These are phyloP conservation scores for Eucalyptus marginata DNA, from an alignment of 345 rosid genomes.

Conservation along the genomic window DNA sequence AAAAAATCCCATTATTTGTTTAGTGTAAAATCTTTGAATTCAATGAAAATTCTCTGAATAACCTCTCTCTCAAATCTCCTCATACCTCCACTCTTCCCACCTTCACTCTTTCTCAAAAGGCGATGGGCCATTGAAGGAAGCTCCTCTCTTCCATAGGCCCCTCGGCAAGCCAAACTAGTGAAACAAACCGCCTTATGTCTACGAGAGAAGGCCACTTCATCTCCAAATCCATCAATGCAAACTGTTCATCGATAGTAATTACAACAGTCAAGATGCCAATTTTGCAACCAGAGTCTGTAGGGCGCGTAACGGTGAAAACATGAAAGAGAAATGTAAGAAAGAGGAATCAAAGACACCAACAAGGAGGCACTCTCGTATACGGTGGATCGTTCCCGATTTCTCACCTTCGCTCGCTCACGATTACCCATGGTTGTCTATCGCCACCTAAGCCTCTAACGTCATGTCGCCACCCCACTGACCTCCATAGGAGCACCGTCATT, in stretches of 20 bases:
- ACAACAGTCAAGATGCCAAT: background rate
- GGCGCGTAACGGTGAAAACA: background rate
- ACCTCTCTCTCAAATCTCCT: background rate
- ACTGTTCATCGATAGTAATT: background rate
- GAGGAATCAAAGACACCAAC: background rate
- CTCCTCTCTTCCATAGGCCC: background rate
- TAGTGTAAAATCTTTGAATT: no score
- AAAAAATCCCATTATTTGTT: background rate
- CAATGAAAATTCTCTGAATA: background rate
- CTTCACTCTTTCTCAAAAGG: background rate
- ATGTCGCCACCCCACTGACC: background rate
- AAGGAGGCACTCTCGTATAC: background rate
- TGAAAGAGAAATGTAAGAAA: background rate
- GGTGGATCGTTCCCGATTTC: background rate
- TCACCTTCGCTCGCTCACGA: background rate
- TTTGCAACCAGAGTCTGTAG: background rate
- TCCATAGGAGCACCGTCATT: background rate
- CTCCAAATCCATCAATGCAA: background rate
- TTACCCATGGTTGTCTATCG: background rate
- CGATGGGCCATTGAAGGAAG: background rate
- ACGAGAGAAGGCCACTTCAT: background rate
- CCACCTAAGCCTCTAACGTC: background rate
- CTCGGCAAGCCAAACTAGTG: accelerated
- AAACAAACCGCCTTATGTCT: background rate
- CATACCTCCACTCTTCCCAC: background rate